Evolutionary conservation across 805 yeast genomes (phyloP), one percentile per base, ranked within the genome.

Genomic region (Candida orba): DNA sequence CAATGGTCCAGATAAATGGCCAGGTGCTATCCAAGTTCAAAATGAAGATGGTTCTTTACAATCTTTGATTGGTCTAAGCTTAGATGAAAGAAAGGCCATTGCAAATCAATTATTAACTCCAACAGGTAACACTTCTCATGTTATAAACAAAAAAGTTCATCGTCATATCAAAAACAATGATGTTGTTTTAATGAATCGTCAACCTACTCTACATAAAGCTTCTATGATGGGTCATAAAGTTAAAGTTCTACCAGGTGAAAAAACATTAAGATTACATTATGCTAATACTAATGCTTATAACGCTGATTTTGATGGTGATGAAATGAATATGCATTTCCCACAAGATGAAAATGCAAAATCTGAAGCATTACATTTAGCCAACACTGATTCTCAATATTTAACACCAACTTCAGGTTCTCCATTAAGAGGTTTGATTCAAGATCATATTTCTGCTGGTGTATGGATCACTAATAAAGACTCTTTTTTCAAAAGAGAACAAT

Each of bases 141-240:
- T 79, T 37, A 71, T 86, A 49, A 88, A 87, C 72, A 93, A 93
- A 62, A 93, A 93, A 67, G 99, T 93, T 34, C 84, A 73, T 65
- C 81, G 99, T 62, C 99, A 93, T 63, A 87, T 93, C 62, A 83
- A 84, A 50, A 91, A 95, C 68, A 83, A 88, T 52, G 99, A 95
- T 66, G 90, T 93, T 47, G 98, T 95, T 40, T 65, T 95, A 34
- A 93, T 95, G 98, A 93, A 93, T 70, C 90, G 99, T 72, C 99
- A 93, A 71, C 99, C 99, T 39, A 91, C 99, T 14, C 75, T 93
- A 63, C 99, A 93, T 71, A 93, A 93, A 69, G 99, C 99, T 38
- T 95, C 99, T 25, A 93, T 93, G 96, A 93, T 93, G 99, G 99
- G 99, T 54, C 99, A 93, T 68, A 86, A 83, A 61, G 99, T 93